phyloP scores from a whole-genome alignment of 2,329 filamentous ascomycete genomes.

The Pseudocercospora fijiensis region DNA sequence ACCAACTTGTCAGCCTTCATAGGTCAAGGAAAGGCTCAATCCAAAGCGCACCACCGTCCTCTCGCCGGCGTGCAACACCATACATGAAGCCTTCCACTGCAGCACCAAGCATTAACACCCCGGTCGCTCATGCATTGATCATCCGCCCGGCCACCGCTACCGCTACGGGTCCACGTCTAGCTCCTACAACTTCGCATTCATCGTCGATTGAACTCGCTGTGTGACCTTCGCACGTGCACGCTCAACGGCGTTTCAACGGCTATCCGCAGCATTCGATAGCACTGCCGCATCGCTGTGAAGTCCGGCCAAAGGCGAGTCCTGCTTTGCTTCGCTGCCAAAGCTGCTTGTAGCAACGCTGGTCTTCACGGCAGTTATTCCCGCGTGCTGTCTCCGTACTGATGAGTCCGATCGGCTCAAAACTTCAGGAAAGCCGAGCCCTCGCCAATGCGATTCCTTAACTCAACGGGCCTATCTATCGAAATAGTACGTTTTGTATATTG shows the following conservation, averaged over 20 bases:
- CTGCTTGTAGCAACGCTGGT: neutral
- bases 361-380: neutral
- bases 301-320: conserved; percentile 3
- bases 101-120: conserved; percentile 1
- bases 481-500: too few species aligned
- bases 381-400: too few species aligned
- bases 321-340: neutral
- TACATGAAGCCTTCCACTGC: neutral
- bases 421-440: too few species aligned
- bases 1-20: neutral
- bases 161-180: conserved; percentile 6
- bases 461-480: too few species aligned
- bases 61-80: neutral
- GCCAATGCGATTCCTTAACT: too few species aligned
- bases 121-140: conserved; percentile 14
- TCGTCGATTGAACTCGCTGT: conserved; percentile 10
- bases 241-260: conserved; percentile 3
- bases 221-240: neutral
- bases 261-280: neutral
- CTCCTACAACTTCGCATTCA: conserved; percentile 6
- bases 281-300: neutral
- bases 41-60: neutral
- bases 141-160: conserved; percentile 8
- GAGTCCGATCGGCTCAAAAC: too few species aligned
- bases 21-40: neutral